phyloP scores from a whole-genome alignment of 345 rosid species.

The Passiflora organensis region DNA sequence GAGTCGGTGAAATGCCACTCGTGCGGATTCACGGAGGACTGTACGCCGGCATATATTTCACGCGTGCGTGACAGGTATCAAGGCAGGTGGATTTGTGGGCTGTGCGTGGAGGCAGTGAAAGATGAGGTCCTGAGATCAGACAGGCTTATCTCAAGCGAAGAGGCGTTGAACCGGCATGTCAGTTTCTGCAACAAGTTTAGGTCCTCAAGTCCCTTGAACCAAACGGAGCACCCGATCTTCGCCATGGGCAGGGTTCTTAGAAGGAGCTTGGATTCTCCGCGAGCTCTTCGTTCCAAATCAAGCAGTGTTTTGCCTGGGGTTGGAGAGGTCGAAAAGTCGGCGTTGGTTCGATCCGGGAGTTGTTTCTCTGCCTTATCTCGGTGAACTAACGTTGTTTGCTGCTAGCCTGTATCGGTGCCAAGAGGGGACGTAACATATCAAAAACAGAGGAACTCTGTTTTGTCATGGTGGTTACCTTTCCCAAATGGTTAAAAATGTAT shows the following conservation, averaged over 20 bases:
- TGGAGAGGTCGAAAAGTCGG: slow-evolving; percentile 19
- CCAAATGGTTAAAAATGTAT: no score
- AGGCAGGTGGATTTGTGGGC: slow-evolving; percentile 63
- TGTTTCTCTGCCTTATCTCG: slow-evolving; percentile 59
- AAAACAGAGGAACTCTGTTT: slow-evolving; percentile 5
- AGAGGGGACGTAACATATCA: background rate
- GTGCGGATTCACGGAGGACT: slow-evolving; percentile 59
- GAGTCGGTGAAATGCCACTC: slow-evolving; percentile 51
- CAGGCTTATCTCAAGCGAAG: slow-evolving; percentile 42
- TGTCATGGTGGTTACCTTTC: background rate
- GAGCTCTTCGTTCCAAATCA: slow-evolving; percentile 38
- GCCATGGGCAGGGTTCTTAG: slow-evolving; percentile 53
- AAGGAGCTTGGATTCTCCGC: slow-evolving; percentile 50
- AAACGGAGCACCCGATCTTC: slow-evolving; percentile 63
- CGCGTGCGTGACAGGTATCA: slow-evolving; percentile 48
- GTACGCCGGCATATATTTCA: slow-evolving; percentile 46
- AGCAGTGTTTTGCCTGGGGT: slow-evolving; percentile 40
- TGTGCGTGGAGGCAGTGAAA: slow-evolving; percentile 59
- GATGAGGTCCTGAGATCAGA: slow-evolving; percentile 49
- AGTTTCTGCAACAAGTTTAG: slow-evolving; percentile 37
- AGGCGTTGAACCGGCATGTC: slow-evolving; percentile 50
- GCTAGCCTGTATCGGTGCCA: no score
- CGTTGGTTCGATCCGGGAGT: slow-evolving; percentile 52
- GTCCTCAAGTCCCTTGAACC: slow-evolving; percentile 14
- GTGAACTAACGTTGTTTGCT: slow-evolving; percentile 9